A percentile compares a stretch with the other conserved stretches of the same genome.
These are phyloP conservation scores for Carallia brachiata DNA, from an alignment of 345 rosid genomes.

Conservation along the genomic window DNA sequence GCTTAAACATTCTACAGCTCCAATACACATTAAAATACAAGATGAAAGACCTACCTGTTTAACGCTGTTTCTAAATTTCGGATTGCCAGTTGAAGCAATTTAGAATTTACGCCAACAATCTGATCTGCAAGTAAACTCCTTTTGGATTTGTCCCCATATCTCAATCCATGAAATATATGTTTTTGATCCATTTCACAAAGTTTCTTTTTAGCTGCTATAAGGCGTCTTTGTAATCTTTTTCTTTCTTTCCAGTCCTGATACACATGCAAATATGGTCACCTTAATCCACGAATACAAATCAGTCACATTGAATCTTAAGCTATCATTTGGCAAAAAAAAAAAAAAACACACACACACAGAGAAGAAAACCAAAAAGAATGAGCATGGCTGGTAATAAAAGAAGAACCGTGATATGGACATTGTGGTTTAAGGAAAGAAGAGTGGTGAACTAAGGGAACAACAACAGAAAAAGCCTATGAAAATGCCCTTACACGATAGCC, in stretches of 20 bases:
- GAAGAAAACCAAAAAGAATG: background rate
- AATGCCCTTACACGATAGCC: too few species aligned
- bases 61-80: constrained; percentile 46
- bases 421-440: background rate
- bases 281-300: constrained; percentile 1
- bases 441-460: background rate
- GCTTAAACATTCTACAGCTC: background rate
- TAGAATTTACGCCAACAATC: constrained; percentile 63
- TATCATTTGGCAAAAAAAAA: background rate
- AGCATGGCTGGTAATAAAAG: too few species aligned
- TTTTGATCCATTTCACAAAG: constrained; percentile 75
- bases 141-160: constrained; percentile 72
- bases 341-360: background rate
- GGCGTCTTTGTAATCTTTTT: constrained; percentile 64
- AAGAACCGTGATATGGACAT: too few species aligned
- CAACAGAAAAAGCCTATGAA: background rate
- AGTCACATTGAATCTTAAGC: background rate
- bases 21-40: background rate
- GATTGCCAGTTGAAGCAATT: constrained; percentile 74
- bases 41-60: constrained; percentile 46
- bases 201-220: constrained; percentile 85
- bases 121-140: constrained; percentile 62
- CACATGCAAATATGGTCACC: background rate
- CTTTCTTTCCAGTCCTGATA: constrained; percentile 93
- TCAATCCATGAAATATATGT: constrained; percentile 80